Evolutionary conservation across 2,329 filamentous ascomycete genomes (phyloP).

Genomic region (Pseudocercospora fuligena): DNA sequence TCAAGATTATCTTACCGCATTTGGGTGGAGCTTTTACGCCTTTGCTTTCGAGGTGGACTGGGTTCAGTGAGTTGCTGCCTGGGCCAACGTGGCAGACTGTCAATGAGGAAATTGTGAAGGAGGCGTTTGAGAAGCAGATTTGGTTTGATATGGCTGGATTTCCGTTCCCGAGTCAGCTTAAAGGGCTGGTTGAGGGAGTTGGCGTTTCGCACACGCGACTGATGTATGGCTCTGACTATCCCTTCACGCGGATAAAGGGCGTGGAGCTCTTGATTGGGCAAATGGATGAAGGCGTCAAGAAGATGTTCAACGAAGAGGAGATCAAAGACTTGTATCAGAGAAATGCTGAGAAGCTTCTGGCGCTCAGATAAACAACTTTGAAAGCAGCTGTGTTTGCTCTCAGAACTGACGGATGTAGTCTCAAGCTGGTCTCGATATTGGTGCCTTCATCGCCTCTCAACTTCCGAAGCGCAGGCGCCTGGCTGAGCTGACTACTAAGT

Average conservation of each 20-base stretch:
- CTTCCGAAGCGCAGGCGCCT: too few relatives aligned
- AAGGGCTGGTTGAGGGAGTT: slow-evolving; percentile 50
- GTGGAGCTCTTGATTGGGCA: slow-evolving; percentile 45
- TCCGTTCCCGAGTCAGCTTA: slow-evolving; percentile 55
- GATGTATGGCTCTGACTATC: slow-evolving; percentile 59
- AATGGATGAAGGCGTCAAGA: slow-evolving; percentile 50
- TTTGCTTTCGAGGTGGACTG: slow-evolving; percentile 50
- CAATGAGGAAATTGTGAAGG: slow-evolving; percentile 37
- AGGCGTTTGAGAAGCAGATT: slow-evolving; percentile 48
- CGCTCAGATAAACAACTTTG: not conserved
- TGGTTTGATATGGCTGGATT: slow-evolving; percentile 61
- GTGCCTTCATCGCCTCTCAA: too few relatives aligned
- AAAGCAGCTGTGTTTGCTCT: too few relatives aligned
- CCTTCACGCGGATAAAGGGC: slow-evolving; percentile 50
- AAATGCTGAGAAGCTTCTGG: slow-evolving; percentile 43
- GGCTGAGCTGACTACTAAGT: too few relatives aligned
- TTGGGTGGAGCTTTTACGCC: slow-evolving; percentile 53
- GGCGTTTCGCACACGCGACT: slow-evolving; percentile 49
- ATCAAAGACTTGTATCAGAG: slow-evolving; percentile 45
- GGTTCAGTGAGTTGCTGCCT: slow-evolving; percentile 46
- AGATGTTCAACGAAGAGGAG: slow-evolving; percentile 44
- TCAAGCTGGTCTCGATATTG: too few relatives aligned
- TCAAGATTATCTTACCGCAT: slow-evolving; percentile 57
- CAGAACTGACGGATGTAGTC: too few relatives aligned
- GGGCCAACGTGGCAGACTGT: slow-evolving; percentile 37